A percentile compares a stretch with the other conserved stretches of the same genome.
Evolutionary conservation across 2,329 filamentous ascomycete genomes (phyloP).

Genomic region (Paecilomyces sp.): DNA sequence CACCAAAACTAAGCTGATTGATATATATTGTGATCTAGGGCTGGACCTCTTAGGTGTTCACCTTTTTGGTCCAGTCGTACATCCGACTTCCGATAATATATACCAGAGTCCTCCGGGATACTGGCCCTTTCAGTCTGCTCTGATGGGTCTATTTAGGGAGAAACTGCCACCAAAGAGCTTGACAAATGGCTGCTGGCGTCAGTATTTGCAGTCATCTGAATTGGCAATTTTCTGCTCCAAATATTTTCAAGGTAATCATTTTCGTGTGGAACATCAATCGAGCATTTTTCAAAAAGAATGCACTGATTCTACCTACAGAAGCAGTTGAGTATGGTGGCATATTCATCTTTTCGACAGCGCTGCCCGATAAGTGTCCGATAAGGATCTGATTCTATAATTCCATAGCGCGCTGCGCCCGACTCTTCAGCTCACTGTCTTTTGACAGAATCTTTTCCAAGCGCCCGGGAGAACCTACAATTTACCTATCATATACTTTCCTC

Average conservation of each 20-base stretch:
- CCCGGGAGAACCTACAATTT: background rate
- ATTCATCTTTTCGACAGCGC: background rate
- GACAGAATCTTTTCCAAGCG: background rate
- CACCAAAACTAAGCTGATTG: background rate
- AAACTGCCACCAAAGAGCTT: no score
- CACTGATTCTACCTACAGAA: background rate
- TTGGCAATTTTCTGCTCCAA: no score
- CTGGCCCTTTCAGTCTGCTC: background rate
- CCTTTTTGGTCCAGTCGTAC: no score
- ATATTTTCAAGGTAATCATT: background rate
- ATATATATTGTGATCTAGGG: no score
- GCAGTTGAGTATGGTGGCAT: background rate
- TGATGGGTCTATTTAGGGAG: background rate
- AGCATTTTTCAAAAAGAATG: background rate
- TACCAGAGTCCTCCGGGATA: background rate
- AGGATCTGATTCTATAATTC: background rate
- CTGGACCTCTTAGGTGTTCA: no score
- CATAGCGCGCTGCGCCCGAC: background rate
- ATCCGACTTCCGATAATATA: no score
- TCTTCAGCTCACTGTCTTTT: background rate
- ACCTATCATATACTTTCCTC: background rate
- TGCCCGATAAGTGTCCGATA: background rate
- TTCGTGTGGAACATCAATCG: background rate
- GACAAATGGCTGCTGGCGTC: no score
- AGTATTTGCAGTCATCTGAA: no score